Evolutionary conservation across 345 rosid species (phyloP), one percentile per base, ranked within the genome.

Genomic region (Corymbia maculata): DNA sequence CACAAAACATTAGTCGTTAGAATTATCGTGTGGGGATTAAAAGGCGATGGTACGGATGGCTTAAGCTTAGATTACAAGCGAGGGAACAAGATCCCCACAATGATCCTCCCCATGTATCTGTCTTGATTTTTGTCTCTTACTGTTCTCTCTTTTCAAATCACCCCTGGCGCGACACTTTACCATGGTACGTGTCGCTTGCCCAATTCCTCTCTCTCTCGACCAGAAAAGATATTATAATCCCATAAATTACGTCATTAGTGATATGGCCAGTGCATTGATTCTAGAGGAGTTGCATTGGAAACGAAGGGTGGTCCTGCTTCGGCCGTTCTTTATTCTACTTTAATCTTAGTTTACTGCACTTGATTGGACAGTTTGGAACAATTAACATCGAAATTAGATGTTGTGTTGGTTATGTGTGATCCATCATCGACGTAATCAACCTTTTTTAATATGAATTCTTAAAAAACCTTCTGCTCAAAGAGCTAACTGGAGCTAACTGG

Each of bases 51-150:
- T 88, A 93, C 94, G 91, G 88, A 86, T 79, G 61, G 14, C 55
- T 85, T 84, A 51, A 88, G 70, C 88, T 87, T 28, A 70, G 87
- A 89, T 87, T 86, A 91, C 88, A 87, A 88, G 82, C 85, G 86
- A 87, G 94, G 95, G 93, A 92, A 91, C 94, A 95, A 90, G 93
- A 94, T 94, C 93, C 86, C 93, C 86, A 49, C 89, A 85, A 84
- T 90, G 57, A 91, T 89, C 86, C 79, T 88, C 88, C 92, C 96
- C 89, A 94, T 94, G 90, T 90, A 90, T 52, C 93, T 95, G 95
- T 95, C 95, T 88, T 90, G 91, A 86, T 87, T 91, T 90, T 93
- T 93, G 92, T 93, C 94, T 90, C 91, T 90, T 90, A 90, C 91
- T 88, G 94, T 91, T 91, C 90, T 89, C 57, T 53, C 79, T 88